Evolutionary conservation across 139 green algal genomes (phyloP).

Genomic region (Coccomyxa sp.): DNA sequence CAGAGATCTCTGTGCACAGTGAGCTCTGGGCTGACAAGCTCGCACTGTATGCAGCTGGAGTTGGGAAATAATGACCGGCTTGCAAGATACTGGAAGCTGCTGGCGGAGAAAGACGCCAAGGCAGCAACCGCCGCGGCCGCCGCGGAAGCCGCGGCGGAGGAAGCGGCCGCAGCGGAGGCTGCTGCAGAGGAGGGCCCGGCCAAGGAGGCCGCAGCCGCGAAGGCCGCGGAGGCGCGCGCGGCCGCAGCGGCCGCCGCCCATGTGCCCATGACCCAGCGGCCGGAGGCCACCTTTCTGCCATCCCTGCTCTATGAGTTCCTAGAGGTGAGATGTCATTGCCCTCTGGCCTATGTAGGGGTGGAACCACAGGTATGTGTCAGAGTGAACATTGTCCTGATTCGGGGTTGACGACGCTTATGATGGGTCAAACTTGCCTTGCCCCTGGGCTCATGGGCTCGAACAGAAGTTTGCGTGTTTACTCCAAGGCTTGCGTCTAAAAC

Average conservation of each 20-base stretch:
- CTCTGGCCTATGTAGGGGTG: background rate
- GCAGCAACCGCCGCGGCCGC: constrained; percentile 54
- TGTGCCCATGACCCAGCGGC: constrained; percentile 39
- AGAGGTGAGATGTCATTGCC: constrained; percentile 6
- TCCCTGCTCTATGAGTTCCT: constrained; percentile 72
- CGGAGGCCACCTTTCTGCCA: constrained; percentile 75
- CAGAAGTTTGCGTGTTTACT: too few relatives aligned
- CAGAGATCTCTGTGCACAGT: background rate
- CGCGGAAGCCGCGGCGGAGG: background rate
- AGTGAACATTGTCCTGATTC: too few relatives aligned
- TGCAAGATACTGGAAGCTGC: constrained; percentile 75
- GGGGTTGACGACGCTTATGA: too few relatives aligned
- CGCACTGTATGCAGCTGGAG: constrained; percentile 53
- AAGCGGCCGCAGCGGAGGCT: constrained; percentile 6
- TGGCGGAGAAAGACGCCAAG: constrained; percentile 41
- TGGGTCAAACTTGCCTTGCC: too few relatives aligned
- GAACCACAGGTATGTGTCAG: background rate
- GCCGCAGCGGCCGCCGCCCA: constrained; percentile 27
- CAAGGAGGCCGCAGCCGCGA: constrained; percentile 65
- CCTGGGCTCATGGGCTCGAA: too few relatives aligned
- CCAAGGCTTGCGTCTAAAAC: too few relatives aligned
- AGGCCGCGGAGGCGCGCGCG: constrained; percentile 5
- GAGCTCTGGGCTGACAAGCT: background rate
- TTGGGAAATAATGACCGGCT: constrained; percentile 63
- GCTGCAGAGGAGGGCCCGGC: constrained; percentile 16